These are phyloP conservation scores for Russula virescens DNA, from an alignment of 768 basidiomycete species.

Conservation along the genomic window DNA sequence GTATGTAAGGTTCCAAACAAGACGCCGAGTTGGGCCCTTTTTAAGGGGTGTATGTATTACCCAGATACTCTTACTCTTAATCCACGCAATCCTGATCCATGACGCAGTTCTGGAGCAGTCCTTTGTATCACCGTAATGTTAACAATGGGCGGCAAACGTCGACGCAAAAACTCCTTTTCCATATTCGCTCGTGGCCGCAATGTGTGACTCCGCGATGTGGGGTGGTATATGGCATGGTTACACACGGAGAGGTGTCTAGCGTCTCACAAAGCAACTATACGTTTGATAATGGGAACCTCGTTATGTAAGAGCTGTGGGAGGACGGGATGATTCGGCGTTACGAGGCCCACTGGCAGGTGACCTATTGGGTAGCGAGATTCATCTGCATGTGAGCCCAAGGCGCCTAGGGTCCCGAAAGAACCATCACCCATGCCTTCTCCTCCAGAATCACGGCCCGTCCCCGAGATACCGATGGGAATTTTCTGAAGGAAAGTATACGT, in stretches of 20 bases:
- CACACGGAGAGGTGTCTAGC: slow-evolving; percentile 1
- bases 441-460: slow-evolving; percentile 3
- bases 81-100: slow-evolving; percentile 18
- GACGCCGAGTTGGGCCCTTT: slow-evolving; percentile 17
- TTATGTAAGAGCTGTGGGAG: slow-evolving; percentile 21
- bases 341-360: not conserved
- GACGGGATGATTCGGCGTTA: slow-evolving; percentile 12
- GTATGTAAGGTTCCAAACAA: slow-evolving; percentile 16
- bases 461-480: slow-evolving; percentile 12
- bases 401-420: slow-evolving; percentile 8
- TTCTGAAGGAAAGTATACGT: slow-evolving; percentile 4
- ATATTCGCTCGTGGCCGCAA: slow-evolving; percentile 13
- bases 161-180: slow-evolving; percentile 10
- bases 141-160: slow-evolving; percentile 10
- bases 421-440: not conserved
- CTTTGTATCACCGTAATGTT: slow-evolving; percentile 12
- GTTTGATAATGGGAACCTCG: slow-evolving; percentile 7
- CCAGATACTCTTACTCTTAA: slow-evolving; percentile 16
- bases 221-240: slow-evolving; percentile 11
- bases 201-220: slow-evolving; percentile 10
- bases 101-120: slow-evolving; percentile 14
- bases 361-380: slow-evolving; percentile 9
- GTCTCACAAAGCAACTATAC: not conserved
- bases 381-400: slow-evolving; percentile 1
- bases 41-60: slow-evolving; percentile 21